Evolutionary conservation across 345 rosid genomes (phyloP), one percentile per base, ranked within the genome.

Genomic region (Brassica napus): DNA sequence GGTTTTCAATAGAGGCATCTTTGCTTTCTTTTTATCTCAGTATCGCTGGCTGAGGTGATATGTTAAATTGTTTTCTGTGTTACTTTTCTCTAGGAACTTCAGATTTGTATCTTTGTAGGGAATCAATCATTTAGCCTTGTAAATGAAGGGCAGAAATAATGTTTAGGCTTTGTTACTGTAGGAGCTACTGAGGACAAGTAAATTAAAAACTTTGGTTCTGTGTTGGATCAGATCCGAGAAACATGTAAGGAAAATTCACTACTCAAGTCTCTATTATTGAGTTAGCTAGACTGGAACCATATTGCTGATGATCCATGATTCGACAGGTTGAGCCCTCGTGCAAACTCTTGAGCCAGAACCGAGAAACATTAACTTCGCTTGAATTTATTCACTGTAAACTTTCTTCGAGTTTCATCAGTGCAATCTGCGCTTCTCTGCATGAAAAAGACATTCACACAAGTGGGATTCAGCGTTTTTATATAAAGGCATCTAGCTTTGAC

Each of bases 361-460:
- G 68, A 65, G 84, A 86, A 78, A 87, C 97, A 14, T 83, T 94
- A 76, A 87, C 66, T 57, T 90, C 98, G 49, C 84, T 93, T 34
- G 90, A 93, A 82, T 84, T 92, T 71, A 68, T 79, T 76, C 95
- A 93, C 87, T 91, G 98, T 87, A 86, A 84, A 82, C 84, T 94
- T 76, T 86, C 90, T 61, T 78, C 91, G 73, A 83, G 77, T 68
- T 86, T 68, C 54, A 73, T 89, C 11, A 77, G 74, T 60, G 87
- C 86, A 76, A 83, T 91, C 65, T 90, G 86, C 81, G 39, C 79
- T 28, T 86, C 91, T 74, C 71, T 93, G 31, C 68, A 15, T 75
- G 69, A 66, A 30, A 77, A 74, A 75, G 77, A 79, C 68, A 63
- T 9, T 62, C 83, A 81, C 76, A 72, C 76, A 59, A 90, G 78